phyloP scores from a whole-genome alignment of 176 grass and related monocot species.

The Zea luxurians region DNA sequence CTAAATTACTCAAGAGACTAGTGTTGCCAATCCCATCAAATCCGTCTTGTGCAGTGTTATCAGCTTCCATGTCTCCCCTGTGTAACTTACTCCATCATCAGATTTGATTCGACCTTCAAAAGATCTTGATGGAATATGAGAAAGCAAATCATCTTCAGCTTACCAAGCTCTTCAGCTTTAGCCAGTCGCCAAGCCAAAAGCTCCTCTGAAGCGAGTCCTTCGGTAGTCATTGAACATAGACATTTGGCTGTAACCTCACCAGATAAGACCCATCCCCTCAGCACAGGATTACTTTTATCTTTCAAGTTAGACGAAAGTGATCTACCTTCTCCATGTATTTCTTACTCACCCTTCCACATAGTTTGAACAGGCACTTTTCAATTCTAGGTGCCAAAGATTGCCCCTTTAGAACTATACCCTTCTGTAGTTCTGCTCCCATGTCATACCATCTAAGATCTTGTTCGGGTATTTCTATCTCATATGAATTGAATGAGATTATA shows the following conservation, averaged over 20 bases:
- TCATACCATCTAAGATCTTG: slow-evolving; percentile 32
- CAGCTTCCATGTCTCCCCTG: slow-evolving; percentile 22
- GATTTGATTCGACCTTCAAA: slow-evolving; percentile 36
- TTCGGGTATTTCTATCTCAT: no score
- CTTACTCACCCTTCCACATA: slow-evolving; percentile 80
- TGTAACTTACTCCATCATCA: slow-evolving; percentile 29
- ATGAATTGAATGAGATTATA: no score
- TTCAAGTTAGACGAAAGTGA: slow-evolving; percentile 85
- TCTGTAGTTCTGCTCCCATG: slow-evolving; percentile 18
- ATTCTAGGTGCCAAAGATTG: slow-evolving; percentile 56
- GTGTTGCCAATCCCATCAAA: slow-evolving; percentile 26
- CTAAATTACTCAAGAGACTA: slow-evolving; percentile 39
- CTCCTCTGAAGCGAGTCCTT: slow-evolving; percentile 88
- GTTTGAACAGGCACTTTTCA: slow-evolving; percentile 73
- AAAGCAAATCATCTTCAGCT: slow-evolving; percentile 41
- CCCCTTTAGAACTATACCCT: slow-evolving; percentile 37
- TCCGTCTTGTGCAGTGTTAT: slow-evolving; percentile 15
- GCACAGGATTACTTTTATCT: slow-evolving; percentile 64
- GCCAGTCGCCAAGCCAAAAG: slow-evolving; percentile 73
- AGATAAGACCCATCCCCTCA: slow-evolving; percentile 68
- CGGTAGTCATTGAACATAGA: slow-evolving; percentile 69
- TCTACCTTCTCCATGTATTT: slow-evolving; percentile 84
- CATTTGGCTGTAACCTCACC: slow-evolving; percentile 61
- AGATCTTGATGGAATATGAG: slow-evolving; percentile 38
- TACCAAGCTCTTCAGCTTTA: slow-evolving; percentile 74